Base-by-base conservation (phyloP, 495 filamentous ascomycete genomes). In the Penicillium cosmopolitanum region DNA sequence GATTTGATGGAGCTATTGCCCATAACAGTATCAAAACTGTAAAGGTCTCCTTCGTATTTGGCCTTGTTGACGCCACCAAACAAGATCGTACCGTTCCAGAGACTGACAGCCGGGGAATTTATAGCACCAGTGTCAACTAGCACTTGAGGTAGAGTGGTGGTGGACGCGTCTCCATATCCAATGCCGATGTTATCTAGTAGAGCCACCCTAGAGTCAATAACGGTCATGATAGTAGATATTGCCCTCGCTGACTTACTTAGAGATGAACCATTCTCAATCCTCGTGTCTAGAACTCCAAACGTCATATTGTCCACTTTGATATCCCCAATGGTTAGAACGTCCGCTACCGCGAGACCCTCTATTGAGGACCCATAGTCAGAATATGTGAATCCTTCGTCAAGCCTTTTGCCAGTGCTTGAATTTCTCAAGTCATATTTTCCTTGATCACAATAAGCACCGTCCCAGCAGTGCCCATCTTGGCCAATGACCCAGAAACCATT, bases 31-130 rank as follows among this genome's bases (percentile, higher is more conserved):
- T 12, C 35, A 25, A 62, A 54, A 3, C 55, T 62, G 55, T 62
- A 34, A 8, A 62, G 43, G 28, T 55, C n/a, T 40, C 55, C 50
- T 1, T 54, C 44, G 35, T 62, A 62, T 23, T 36, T 54, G 34
- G 60, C 50, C 35, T 58, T 58, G 43, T 62, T 58, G 18, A 64
- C 48, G 16, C 61, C 61, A 33, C 61, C 56, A 21, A 64, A 64
- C 28, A 62, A 54, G 48, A 28, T 33, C 15, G 11, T 59, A 13
- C 56, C 23, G 28, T 28, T 15, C 52, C 50, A 64, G 18, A 64
- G 40, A 48, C 61, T 64, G 47, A 64, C 59, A 35, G 61, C 61
- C 28, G 61, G 56, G 28, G 61, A 59, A 13, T 64, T 64, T 34
- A 59, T 64, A 47, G 42, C 36, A 33, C 56, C 56, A 13, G 48